phyloP scores from a whole-genome alignment of 116 monocot species.

The Zostera marina region DNA sequence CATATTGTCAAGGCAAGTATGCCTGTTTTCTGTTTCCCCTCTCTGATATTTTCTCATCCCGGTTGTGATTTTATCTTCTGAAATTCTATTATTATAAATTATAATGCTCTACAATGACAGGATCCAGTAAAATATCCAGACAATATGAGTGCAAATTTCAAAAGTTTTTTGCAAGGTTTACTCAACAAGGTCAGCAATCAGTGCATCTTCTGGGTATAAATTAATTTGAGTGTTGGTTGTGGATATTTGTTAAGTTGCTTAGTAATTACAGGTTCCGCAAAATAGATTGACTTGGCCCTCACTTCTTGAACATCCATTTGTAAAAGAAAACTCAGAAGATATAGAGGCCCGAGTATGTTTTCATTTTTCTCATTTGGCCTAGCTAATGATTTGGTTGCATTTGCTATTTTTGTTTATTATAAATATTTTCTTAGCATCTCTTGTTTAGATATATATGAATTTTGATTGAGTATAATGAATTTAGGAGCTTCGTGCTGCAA shows the following conservation, averaged over 20 bases:
- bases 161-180: slow-evolving; percentile 86
- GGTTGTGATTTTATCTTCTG: neutral
- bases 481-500: slow-evolving; percentile 30
- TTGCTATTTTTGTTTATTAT: neutral
- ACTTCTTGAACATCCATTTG: slow-evolving; percentile 94
- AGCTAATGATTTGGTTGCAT: neutral
- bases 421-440: neutral
- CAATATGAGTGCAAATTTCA: slow-evolving; percentile 77
- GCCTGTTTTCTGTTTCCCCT: neutral
- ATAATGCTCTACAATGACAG: slow-evolving; percentile 24
- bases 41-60: neutral
- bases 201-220: neutral
- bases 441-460: neutral
- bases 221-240: too few relatives aligned
- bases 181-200: slow-evolving; percentile 63
- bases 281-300: slow-evolving; percentile 85
- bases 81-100: too few relatives aligned
- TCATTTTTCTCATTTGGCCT: neutral
- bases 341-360: slow-evolving; percentile 26
- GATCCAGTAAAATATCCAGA: slow-evolving; percentile 99
- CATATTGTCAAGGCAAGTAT: slow-evolving; percentile 80
- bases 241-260: neutral
- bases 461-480: neutral
- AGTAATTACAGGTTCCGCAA: slow-evolving; percentile 47
- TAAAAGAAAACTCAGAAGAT: slow-evolving; percentile 55